Percentiles rank a stretch among this genome's conserved stretches.
phyloP scores from a whole-genome alignment of 805 yeast genomes.

The Saturnispora besseyi region DNA sequence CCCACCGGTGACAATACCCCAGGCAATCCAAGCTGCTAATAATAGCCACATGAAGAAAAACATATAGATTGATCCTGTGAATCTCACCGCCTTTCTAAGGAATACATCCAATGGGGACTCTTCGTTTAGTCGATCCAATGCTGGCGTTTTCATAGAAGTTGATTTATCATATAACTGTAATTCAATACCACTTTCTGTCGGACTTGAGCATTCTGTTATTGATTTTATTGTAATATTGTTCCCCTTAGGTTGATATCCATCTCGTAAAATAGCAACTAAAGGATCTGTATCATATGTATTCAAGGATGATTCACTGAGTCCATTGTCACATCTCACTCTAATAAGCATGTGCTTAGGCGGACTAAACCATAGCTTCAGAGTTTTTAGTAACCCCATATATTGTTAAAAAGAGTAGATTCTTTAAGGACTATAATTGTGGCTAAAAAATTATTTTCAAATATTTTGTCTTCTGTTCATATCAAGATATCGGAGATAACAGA shows the following conservation, averaged over 20 bases:
- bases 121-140: background rate
- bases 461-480: no score
- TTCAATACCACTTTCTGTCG: background rate
- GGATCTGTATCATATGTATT: background rate
- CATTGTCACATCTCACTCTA: conserved; percentile 10
- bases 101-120: conserved; percentile 12
- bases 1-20: conserved; percentile 23
- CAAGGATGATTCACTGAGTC: background rate
- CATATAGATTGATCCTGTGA: conserved; percentile 15
- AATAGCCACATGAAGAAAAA: conserved; percentile 24
- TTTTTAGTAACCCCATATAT: background rate
- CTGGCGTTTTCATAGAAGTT: background rate
- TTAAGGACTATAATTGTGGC: no score
- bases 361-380: background rate
- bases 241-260: background rate
- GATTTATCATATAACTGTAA: background rate
- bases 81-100: conserved; percentile 10
- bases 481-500: no score
- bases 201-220: background rate
- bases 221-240: background rate
- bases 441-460: no score
- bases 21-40: conserved; percentile 13
- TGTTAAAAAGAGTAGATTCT: no score
- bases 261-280: background rate
- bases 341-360: conserved; percentile 8